Percentiles rank a stretch among this genome's conserved stretches.
Evolutionary conservation across 2,329 filamentous ascomycete genomes (phyloP).

Genomic region (Acrodontium crateriforme): DNA sequence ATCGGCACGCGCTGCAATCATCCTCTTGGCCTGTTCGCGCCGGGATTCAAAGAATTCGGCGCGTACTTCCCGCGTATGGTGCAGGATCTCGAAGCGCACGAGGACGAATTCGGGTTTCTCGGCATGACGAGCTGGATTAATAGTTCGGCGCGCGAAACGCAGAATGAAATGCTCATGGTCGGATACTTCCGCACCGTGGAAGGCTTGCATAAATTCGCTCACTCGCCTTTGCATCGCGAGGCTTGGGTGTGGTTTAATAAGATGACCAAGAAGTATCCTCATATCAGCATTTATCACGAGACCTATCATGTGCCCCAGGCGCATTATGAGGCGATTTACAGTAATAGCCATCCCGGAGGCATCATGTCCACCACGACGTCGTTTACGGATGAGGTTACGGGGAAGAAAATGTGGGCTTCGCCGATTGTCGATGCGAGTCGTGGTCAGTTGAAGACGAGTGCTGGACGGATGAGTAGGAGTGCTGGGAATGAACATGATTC

Average conservation of each 20-base stretch:
- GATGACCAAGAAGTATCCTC: conserved; percentile 19
- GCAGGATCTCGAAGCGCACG: conserved; percentile 19
- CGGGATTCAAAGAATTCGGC: conserved; percentile 29
- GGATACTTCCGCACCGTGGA: conserved; percentile 40
- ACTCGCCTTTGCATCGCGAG: conserved; percentile 33
- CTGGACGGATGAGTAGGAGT: conserved; percentile 20
- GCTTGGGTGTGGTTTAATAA: conserved; percentile 39
- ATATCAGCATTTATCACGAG: conserved; percentile 43
- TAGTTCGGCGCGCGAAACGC: conserved; percentile 22
- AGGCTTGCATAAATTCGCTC: conserved; percentile 39
- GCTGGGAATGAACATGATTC: conserved; percentile 16
- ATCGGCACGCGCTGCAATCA: conserved; percentile 23
- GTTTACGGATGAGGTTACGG: conserved; percentile 10
- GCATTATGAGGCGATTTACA: conserved; percentile 33
- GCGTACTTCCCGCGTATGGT: conserved; percentile 29
- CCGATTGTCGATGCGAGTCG: conserved; percentile 22
- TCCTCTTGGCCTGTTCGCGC: conserved; percentile 36
- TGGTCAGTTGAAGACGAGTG: conserved; percentile 21
- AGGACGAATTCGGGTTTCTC: conserved; percentile 36
- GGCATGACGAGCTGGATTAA: conserved; percentile 30
- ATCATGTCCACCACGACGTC: conserved; percentile 17
- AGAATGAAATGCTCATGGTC: conserved; percentile 29
- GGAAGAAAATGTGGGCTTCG: conserved; percentile 15
- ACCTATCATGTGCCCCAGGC: conserved; percentile 31
- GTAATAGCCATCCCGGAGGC: conserved; percentile 25